A percentile compares a stretch with the other conserved stretches of the same genome.
Conservation (phyloP, 768 basidiomycete species). For the Chlorophyllum brunneum region DNA sequence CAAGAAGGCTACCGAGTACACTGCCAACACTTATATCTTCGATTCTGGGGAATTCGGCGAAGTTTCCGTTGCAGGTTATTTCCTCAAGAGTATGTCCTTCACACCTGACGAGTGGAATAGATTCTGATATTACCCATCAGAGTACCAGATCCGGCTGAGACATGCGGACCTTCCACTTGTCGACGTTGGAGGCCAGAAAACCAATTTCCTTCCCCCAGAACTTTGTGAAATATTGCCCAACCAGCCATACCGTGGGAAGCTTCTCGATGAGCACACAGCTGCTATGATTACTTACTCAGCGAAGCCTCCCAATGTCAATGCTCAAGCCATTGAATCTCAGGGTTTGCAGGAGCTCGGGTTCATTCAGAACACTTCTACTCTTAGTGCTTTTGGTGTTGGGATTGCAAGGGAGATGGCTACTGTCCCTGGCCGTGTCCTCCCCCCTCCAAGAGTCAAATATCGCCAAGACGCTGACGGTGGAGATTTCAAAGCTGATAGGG, state of each 20-base stretch:
- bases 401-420: constrained; percentile 63
- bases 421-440: constrained; percentile 67
- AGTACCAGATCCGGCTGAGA: constrained; percentile 53
- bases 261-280: constrained; percentile 66
- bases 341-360: constrained; percentile 66
- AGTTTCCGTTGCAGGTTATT: constrained; percentile 60
- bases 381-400: constrained; percentile 58
- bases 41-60: constrained; percentile 52
- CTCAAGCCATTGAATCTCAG: constrained; percentile 49
- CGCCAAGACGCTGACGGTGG: constrained; percentile 36
- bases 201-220: constrained; percentile 61
- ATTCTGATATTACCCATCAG: constrained; percentile 29
- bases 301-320: constrained; percentile 69
- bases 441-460: constrained; percentile 59
- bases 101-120: background rate
- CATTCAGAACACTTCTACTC: constrained; percentile 30
- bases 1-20: constrained; percentile 47
- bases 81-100: constrained; percentile 53
- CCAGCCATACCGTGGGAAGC: constrained; percentile 67
- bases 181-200: constrained; percentile 50
- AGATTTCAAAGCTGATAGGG: constrained; percentile 34
- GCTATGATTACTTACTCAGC: constrained; percentile 72
- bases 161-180: constrained; percentile 53
- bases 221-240: constrained; percentile 67
- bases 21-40: constrained; percentile 49